These are phyloP conservation scores for Sarocladium oryzae DNA, from an alignment of 2,329 filamentous ascomycete species.

Conservation along the genomic window DNA sequence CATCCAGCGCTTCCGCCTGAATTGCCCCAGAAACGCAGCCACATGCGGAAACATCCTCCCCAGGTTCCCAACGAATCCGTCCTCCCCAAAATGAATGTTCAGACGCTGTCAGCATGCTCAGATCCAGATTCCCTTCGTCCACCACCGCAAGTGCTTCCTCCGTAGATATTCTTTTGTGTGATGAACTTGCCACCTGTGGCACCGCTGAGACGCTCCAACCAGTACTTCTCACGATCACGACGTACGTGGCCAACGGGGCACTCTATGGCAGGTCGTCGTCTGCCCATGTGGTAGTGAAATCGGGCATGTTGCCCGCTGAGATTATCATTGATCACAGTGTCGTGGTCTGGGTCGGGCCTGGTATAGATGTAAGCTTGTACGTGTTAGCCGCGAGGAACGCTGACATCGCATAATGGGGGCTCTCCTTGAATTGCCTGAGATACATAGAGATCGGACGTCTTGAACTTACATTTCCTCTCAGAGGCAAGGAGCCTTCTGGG, in stretches of 20 bases:
- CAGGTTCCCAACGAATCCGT: not conserved
- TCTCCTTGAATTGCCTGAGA: not conserved
- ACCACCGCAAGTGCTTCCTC: not conserved
- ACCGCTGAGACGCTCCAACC: not conserved
- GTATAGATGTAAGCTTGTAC: not conserved
- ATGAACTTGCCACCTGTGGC: not conserved
- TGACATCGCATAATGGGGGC: not conserved
- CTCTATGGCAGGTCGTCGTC: not conserved
- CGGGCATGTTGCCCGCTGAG: not conserved
- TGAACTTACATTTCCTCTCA: not conserved
- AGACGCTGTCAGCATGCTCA: not conserved
- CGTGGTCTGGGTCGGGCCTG: not conserved
- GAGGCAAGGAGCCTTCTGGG: not conserved
- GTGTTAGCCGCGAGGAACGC: not conserved
- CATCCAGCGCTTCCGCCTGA: too few relatives aligned
- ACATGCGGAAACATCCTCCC: not conserved
- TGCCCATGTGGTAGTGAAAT: too few relatives aligned
- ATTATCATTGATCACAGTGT: not conserved
- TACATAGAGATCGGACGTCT: not conserved
- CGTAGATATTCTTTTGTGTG: not conserved
- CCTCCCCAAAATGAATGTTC: not conserved
- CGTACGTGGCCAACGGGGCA: not conserved
- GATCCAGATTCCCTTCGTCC: not conserved
- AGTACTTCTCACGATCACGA: not conserved
- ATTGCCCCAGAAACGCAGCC: not conserved